Percentiles rank a stretch among this genome's conserved stretches.
Conservation (phyloP, 1,284 basidiomycete species). For the Ustilago tritici region DNA sequence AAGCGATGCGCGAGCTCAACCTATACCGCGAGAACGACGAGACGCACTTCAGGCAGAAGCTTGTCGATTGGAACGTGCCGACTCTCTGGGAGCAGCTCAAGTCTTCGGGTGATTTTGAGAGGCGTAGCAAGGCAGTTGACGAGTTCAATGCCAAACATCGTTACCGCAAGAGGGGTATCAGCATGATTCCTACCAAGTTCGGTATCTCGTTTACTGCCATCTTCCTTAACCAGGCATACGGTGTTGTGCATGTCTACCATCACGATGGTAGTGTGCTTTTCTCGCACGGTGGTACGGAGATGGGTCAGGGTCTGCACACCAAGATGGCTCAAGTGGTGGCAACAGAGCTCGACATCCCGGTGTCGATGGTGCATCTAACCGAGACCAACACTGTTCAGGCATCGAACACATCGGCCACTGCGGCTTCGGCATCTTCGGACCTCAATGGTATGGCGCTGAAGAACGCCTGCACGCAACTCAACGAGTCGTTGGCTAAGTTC, state of each 20-base stretch:
- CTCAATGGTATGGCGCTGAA: slow-evolving; percentile 65
- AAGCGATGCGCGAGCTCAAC: slow-evolving; percentile 67
- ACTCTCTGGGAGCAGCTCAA: slow-evolving; percentile 64
- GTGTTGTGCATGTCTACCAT: slow-evolving; percentile 68
- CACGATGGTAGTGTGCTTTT: slow-evolving; percentile 66
- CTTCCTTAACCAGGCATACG: slow-evolving; percentile 69
- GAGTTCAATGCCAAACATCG: slow-evolving; percentile 67
- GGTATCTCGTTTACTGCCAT: slow-evolving; percentile 69
- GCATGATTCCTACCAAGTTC: slow-evolving; percentile 69
- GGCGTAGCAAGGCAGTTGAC: slow-evolving; percentile 61
- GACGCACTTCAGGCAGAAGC: slow-evolving; percentile 69
- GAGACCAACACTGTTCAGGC: slow-evolving; percentile 68
- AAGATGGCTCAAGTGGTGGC: slow-evolving; percentile 70
- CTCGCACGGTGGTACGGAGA: slow-evolving; percentile 69
- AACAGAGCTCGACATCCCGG: slow-evolving; percentile 65
- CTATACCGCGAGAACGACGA: slow-evolving; percentile 68
- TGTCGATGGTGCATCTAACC: slow-evolving; percentile 60
- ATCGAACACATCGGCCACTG: slow-evolving; percentile 69
- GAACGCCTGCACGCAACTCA: slow-evolving; percentile 70
- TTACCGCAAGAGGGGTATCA: slow-evolving; percentile 69
- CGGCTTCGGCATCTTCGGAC: slow-evolving; percentile 55
- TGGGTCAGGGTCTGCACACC: slow-evolving; percentile 66
- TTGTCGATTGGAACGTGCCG: slow-evolving; percentile 70
- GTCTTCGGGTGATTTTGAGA: slow-evolving; percentile 59
- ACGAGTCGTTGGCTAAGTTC: slow-evolving; percentile 60